Evolutionary conservation across 2,329 filamentous ascomycete genomes (phyloP), one percentile per base, ranked within the genome.

Genomic region (Aspergillus cejpii): DNA sequence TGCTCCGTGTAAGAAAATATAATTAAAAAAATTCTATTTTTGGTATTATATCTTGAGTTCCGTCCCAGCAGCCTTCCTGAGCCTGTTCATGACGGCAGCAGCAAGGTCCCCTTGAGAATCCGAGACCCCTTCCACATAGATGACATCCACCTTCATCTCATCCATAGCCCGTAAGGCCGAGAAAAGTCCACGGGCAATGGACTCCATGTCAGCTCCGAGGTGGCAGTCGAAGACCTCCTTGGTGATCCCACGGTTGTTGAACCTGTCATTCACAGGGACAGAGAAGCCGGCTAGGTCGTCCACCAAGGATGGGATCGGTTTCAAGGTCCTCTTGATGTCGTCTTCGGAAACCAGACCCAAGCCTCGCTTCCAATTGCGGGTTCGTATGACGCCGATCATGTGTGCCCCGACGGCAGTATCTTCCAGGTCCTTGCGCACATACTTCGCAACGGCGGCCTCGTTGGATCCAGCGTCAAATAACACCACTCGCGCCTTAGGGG

Each of bases 151-250:
- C 23, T 81, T 79, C 50, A 81, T 75, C 57, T 83, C 79, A 64
- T 98, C 92, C 51, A 98, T 76, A 55, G 90, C 86, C 42, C 92
- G 77, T 43, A 98, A 72, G 1, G 88, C 87, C 10, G 87, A 87
- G 64, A 98, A 98, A 11, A 98, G 73, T 0, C 87, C 86, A 56
- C 90, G 81, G 1, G 92, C 91, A 56, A 98, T 89, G 24, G 79
- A 78, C 53, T 79, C 78, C 0, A 81, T 82, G 36, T 85, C 78
- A 12, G 69, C 69, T 1, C 91, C 90, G 11, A 98, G 73, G 47
- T 80, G 71, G 37, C 94, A 80, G 57, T 94, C 86, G 57, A 87
- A 76, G 3, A 79, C 56, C 15, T 68, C 57, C 48, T 62, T 63
- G 6, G 52, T 55, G 3, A 49, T 48, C 7, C 45, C 54, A 19